These are phyloP conservation scores for Plasmodium ovale DNA, from an alignment of 169 alveolate genomes.

Conservation along the genomic window DNA sequence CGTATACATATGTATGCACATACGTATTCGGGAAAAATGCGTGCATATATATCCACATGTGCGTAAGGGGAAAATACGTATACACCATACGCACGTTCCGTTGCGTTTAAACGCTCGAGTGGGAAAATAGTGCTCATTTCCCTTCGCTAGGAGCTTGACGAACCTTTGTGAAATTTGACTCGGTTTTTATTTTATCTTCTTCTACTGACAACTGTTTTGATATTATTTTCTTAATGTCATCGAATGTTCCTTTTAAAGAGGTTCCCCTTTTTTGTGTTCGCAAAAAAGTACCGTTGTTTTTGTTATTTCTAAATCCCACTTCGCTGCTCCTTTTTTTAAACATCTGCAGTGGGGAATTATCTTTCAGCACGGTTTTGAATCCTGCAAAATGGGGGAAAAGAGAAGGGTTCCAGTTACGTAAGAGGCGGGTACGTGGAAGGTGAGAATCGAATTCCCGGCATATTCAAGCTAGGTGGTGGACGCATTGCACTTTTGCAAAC, in stretches of 20 bases:
- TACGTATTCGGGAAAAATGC: background rate
- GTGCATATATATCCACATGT: background rate
- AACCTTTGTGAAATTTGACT: constrained; percentile 56
- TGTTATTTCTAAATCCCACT: background rate
- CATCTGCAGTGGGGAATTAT: background rate
- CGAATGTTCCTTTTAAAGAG: constrained; percentile 34
- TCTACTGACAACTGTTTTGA: constrained; percentile 72
- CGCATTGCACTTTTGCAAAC: too few species aligned
- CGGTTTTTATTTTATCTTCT: constrained; percentile 48
- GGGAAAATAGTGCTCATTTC: background rate
- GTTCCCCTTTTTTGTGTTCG: background rate
- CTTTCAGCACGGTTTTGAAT: constrained; percentile 15
- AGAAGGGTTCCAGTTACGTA: too few species aligned
- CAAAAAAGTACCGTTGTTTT: background rate
- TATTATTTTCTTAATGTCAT: constrained; percentile 39
- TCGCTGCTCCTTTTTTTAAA: background rate
- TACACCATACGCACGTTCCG: background rate
- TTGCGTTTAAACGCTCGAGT: background rate
- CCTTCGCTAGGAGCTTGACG: too few species aligned
- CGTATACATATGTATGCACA: background rate
- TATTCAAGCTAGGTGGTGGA: too few species aligned
- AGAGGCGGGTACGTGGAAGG: too few species aligned
- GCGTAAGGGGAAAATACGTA: background rate
- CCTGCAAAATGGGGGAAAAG: too few species aligned
- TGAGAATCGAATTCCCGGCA: too few species aligned